Evolutionary conservation across 2,329 filamentous ascomycete genomes (phyloP), one percentile per base, ranked within the genome.

Genomic region (Sarocladium kiliense): DNA sequence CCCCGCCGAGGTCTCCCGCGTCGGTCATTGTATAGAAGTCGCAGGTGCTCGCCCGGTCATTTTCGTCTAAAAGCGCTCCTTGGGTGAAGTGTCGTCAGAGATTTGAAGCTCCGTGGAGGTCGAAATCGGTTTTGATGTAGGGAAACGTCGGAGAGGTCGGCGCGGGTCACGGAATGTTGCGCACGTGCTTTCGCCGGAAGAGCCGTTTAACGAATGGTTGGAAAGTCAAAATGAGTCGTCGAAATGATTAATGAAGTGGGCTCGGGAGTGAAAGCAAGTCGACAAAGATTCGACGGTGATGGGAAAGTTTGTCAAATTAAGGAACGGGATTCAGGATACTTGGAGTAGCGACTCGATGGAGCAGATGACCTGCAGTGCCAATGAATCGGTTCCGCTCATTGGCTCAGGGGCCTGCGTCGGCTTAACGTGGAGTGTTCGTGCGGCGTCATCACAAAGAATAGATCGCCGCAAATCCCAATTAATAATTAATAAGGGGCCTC

Each of bases 381-480:
- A 51, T 51, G 27, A 21, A 32, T 36, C 7, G 47, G 47, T 51
- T 32, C 6, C 27, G 16, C 47, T 51, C 27, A 51, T 51, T 51
- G 27, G 47, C n/a, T 51, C 47, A 51, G 47, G 47, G 47, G 47
- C 30, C 30, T 51, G 30, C 30, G 14, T 51, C 47, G 47, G 47
- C 47, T 51, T 36, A 51, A 51, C 26, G 18, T 34, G 18, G 23
- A 45, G 36, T 39, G 36, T 39, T 39, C 21, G 12, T n/a, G 44
- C 44, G 7, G 44, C 44, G 41, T 21, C 21, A 4, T 32, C 30
- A 32, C 30, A 32, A 32, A 32, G 30, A 6, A 32, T 32, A 32
- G 30, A 32, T 32, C 30, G 30, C 30, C 30, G 6, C 30, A 32
- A 32, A 6, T 32, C 6, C 30, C 30, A 32, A 6, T 32, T 12